Evolutionary conservation across 1,284 basidiomycete genomes (phyloP).

Genomic region (Lignosus rhinocerotis): DNA sequence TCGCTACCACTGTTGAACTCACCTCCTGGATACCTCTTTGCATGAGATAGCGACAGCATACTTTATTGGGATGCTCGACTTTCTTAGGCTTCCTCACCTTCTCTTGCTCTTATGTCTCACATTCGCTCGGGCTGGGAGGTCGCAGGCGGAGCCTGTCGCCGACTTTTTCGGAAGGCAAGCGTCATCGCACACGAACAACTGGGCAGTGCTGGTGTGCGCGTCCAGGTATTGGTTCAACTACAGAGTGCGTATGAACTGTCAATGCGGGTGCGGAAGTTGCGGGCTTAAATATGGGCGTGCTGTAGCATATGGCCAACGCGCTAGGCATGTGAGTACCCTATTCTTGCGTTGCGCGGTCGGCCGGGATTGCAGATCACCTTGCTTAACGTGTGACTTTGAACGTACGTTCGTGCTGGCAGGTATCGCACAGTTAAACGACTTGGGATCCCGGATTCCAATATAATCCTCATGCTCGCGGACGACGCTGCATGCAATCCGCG

Average conservation of each 20-base stretch:
- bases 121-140: background rate
- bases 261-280: background rate
- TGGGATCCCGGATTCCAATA: constrained; percentile 97
- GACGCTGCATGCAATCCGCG: constrained; percentile 94
- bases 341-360: background rate
- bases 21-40: background rate
- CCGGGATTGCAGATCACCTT: background rate
- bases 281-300: background rate
- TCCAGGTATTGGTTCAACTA: constrained; percentile 99
- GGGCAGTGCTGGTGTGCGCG: constrained; percentile 95
- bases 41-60: background rate
- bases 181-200: constrained; percentile 90
- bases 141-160: constrained; percentile 15
- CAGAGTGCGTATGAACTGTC: constrained; percentile 58
- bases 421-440: constrained; percentile 98
- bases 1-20: too few species aligned
- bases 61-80: background rate
- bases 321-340: constrained; percentile 82
- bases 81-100: background rate
- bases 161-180: constrained; percentile 26
- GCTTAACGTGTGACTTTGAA: background rate
- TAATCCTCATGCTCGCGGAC: constrained; percentile 98
- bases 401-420: constrained; percentile 43
- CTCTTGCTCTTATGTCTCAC: constrained; percentile 14
- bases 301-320: constrained; percentile 97